These are phyloP conservation scores for Dovyalis caffra DNA, from an alignment of 345 rosid species.

Conservation along the genomic window DNA sequence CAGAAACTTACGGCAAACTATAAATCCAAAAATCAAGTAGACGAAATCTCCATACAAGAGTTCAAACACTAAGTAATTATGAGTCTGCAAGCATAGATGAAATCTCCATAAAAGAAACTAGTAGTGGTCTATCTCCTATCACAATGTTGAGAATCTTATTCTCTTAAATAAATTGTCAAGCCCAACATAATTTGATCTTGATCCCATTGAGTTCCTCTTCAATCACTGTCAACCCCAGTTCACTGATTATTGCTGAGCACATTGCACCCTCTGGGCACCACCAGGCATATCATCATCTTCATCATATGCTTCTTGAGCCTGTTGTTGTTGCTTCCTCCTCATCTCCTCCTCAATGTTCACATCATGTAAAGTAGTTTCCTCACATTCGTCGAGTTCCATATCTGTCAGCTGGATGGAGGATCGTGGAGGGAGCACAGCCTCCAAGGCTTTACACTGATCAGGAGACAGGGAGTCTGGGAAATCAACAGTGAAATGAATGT, in stretches of 20 bases:
- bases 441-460: constrained; percentile 52
- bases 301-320: constrained; percentile 62
- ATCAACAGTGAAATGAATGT: constrained; percentile 55
- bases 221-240: not conserved
- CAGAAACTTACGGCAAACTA: not conserved
- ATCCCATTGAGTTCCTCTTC: not conserved
- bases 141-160: not conserved
- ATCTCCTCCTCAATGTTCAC: constrained; percentile 60
- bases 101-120: not conserved
- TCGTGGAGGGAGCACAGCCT: constrained; percentile 48
- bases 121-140: not conserved
- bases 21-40: not conserved
- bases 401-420: constrained; percentile 34
- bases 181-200: not conserved
- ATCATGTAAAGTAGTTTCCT: constrained; percentile 68
- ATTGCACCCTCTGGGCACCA: constrained; percentile 64
- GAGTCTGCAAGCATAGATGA: not conserved
- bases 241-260: constrained; percentile 57
- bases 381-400: constrained; percentile 71
- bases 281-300: constrained; percentile 62
- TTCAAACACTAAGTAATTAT: not conserved
- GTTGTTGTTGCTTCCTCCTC: constrained; percentile 52
- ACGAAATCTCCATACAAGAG: not conserved
- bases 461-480: constrained; percentile 57
- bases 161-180: not conserved